Percentiles rank a stretch among this genome's conserved stretches.
These are phyloP conservation scores for Tripidium arundinaceum DNA, from an alignment of 202 grass and related monocot species.

Conservation along the genomic window DNA sequence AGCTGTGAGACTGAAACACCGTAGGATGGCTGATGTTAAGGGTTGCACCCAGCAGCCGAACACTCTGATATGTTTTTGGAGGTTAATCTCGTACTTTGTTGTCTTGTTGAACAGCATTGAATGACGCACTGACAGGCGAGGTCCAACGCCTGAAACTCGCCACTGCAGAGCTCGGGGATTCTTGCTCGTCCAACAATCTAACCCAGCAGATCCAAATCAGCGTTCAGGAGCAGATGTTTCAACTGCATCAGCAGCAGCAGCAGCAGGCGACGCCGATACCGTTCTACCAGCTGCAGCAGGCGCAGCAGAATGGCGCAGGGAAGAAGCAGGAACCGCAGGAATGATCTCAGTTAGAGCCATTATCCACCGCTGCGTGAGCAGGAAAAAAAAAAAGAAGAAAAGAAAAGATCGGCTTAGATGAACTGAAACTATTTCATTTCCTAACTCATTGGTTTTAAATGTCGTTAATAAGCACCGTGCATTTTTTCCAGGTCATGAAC, in stretches of 20 bases:
- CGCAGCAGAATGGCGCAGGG: conserved; percentile 46
- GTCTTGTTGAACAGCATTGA: conserved; percentile 57
- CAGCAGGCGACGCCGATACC: conserved; percentile 51
- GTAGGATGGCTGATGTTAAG: no score
- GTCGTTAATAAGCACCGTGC: conserved; percentile 51
- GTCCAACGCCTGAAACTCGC: conserved; percentile 81
- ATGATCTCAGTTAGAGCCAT: conserved; percentile 23
- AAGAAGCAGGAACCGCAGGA: conserved; percentile 51
- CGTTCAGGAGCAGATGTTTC: conserved; percentile 60
- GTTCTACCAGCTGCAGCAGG: conserved; percentile 62
- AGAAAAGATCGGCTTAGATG: conserved; percentile 18
- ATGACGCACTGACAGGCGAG: conserved; percentile 75
- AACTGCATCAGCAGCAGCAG: conserved; percentile 52
- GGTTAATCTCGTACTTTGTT: not conserved
- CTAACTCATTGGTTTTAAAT: conserved; percentile 50
- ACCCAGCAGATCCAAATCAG: conserved; percentile 56
- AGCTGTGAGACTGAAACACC: no score
- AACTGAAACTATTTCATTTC: conserved; percentile 36
- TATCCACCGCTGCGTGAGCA: not conserved
- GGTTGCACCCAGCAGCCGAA: no score
- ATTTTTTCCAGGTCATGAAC: conserved; percentile 35
- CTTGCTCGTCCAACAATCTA: conserved; percentile 57
- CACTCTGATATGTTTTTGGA: not conserved
- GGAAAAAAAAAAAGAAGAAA: not conserved
- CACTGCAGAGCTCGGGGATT: conserved; percentile 49